Evolutionary conservation across 2,329 filamentous ascomycete genomes (phyloP), one percentile per base, ranked within the genome.

Genomic region (Apiospora hydei): DNA sequence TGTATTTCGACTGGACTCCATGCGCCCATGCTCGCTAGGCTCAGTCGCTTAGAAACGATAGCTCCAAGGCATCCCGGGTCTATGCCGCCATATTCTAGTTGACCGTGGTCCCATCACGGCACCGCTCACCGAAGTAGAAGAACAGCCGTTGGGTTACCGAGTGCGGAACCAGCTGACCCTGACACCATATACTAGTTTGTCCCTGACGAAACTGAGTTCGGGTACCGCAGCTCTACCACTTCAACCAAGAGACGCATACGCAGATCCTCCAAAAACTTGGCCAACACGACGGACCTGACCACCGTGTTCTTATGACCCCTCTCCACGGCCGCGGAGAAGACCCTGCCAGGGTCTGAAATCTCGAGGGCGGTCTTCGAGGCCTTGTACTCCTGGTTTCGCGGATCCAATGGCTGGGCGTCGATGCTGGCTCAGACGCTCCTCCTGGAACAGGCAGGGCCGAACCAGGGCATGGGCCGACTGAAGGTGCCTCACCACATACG

Each of bases 401-500:
- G 75, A 0, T 84, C 85, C 46, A 83, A 84, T 69, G 41, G 70
- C 1, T 85, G 82, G 82, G 73, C 75, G 1, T 74, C 75, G 1
- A 72, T 75, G 10, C 80, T 71, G 1, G 68, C 21, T 3, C 74
- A 81, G 70, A 44, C 67, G 3, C 70, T 57, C 1, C 72, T 82
- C 2, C 70, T 57, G 1, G 57, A 26, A 1, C 47, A 73, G 1
- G 73, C 82, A 1, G 72, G 75, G 16, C 71, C 74, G 41, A 84
- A 85, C 47, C 72, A 77, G 30, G 44, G 76, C 10, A 83, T 84
- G 80, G 76, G 81, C 8, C 73, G 80, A 8, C 71, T 84, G n/a
- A 85, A 85, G 84, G 72, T 80, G 80, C 66, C 73, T 73, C 1
- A 74, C 83, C 26, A 84, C 83, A 18, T 85, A 85, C 51, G 78